These are phyloP conservation scores for Cokeromyces recurvatus DNA, from an alignment of 371 early-diverging fungal species.

Conservation along the genomic window DNA sequence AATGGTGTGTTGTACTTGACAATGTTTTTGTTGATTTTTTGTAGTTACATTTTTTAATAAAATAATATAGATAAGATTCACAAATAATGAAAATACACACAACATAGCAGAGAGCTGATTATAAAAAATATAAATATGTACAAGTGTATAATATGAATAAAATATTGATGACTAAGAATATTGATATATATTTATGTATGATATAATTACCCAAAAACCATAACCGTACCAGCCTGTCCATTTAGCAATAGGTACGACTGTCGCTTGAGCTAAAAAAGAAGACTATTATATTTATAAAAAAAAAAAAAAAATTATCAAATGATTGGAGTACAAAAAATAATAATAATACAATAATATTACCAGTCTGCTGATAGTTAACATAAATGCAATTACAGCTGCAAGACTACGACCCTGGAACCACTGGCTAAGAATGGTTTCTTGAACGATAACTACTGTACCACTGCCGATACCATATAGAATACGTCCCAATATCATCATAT, in stretches of 20 bases:
- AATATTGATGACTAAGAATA: too few species aligned
- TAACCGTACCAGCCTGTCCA: slow-evolving; percentile 67
- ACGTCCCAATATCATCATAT: slow-evolving; percentile 63
- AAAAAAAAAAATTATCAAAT: not conserved
- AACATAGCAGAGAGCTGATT: slow-evolving; percentile 52
- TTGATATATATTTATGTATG: not conserved
- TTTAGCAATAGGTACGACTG: slow-evolving; percentile 59
- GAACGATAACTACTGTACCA: slow-evolving; percentile 65
- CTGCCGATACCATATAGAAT: slow-evolving; percentile 70
- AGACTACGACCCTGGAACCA: slow-evolving; percentile 69
- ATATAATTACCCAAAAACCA: slow-evolving; percentile 71
- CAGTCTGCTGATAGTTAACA: slow-evolving; percentile 63
- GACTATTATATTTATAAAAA: slow-evolving; percentile 17
- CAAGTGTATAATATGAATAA: too few species aligned
- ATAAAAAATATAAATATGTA: not conserved
- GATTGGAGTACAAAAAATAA: not conserved
- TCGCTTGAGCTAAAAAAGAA: slow-evolving; percentile 65
- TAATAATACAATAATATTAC: slow-evolving; percentile 25
- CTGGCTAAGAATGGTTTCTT: slow-evolving; percentile 68
- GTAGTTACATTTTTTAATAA: slow-evolving; percentile 31
- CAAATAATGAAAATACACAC: slow-evolving; percentile 56
- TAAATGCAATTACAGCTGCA: slow-evolving; percentile 58
- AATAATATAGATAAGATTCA: slow-evolving; percentile 58
- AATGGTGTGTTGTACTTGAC: slow-evolving; percentile 33
- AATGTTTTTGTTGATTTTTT: slow-evolving; percentile 6